Percentiles rank a stretch among this genome's conserved stretches.
phyloP scores from a whole-genome alignment of 352 stramenopile species.

The Pythium grandisporangium region DNA sequence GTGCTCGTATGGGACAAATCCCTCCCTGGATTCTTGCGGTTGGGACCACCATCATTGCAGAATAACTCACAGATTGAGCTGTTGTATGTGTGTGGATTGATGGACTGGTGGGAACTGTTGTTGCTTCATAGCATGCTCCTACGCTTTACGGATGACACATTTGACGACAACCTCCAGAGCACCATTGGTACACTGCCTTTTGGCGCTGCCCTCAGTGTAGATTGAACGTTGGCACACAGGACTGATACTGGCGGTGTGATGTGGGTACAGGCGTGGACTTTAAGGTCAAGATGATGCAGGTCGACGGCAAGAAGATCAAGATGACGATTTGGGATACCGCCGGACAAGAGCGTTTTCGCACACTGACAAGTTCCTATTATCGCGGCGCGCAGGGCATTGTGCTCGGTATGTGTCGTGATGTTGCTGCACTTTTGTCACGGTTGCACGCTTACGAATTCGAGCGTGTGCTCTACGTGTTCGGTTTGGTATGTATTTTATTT shows the following conservation, averaged over 20 bases:
- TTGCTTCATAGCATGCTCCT: constrained; percentile 98
- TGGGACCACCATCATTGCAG: too few species aligned
- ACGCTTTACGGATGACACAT: constrained; percentile 97
- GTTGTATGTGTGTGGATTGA: too few species aligned
- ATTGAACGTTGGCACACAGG: too few species aligned
- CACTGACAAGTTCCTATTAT: constrained; percentile 97
- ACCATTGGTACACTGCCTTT: constrained; percentile 93
- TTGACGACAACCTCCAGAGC: constrained; percentile 96
- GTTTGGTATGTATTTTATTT: too few species aligned
- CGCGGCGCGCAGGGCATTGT: constrained; percentile 96
- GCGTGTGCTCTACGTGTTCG: too few species aligned
- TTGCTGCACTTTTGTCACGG: too few species aligned
- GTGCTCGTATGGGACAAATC: too few species aligned
- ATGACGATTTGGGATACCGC: constrained; percentile 99
- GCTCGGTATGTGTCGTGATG: constrained; percentile 80
- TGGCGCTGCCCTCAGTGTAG: too few species aligned
- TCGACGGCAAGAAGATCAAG: constrained; percentile 95
- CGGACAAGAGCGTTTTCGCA: constrained; percentile 97
- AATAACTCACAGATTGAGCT: too few species aligned
- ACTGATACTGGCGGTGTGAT: too few species aligned
- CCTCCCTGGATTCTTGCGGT: too few species aligned
- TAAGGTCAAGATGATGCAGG: constrained; percentile 97
- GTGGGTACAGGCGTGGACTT: constrained; percentile 85
- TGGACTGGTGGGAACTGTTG: constrained; percentile 1
- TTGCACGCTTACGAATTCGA: too few species aligned